A percentile compares a stretch with the other conserved stretches of the same genome.
These are phyloP conservation scores for Crithidia fasciculata DNA, from an alignment of 208 protist genomes.

Conservation along the genomic window DNA sequence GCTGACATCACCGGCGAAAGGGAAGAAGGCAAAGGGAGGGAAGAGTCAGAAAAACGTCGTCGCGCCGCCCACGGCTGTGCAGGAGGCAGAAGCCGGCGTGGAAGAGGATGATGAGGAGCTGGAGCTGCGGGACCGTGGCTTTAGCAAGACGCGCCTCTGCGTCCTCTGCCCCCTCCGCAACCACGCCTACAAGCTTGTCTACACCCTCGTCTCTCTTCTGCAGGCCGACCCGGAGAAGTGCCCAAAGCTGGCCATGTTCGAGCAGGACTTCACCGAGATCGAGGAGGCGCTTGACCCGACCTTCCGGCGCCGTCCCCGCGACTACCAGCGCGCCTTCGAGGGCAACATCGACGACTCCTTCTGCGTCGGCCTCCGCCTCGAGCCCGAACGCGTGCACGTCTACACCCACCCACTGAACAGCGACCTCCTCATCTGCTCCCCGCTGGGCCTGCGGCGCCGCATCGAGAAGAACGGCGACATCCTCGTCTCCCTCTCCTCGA, in stretches of 20 bases:
- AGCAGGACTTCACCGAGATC: slow-evolving; percentile 89
- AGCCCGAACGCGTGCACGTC: slow-evolving; percentile 77
- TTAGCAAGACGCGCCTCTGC: slow-evolving; percentile 92
- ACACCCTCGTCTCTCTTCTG: slow-evolving; percentile 80
- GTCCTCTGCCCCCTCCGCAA: slow-evolving; percentile 95
- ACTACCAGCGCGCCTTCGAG: slow-evolving; percentile 93
- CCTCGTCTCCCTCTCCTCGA: slow-evolving; percentile 87
- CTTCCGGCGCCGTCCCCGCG: slow-evolving; percentile 80
- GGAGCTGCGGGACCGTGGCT: slow-evolving; percentile 94
- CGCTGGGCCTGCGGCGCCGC: slow-evolving; percentile 89
- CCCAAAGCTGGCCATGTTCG: slow-evolving; percentile 78
- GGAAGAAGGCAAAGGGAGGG: slow-evolving; percentile 6
- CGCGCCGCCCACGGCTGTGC: not conserved
- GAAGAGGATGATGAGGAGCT: slow-evolving; percentile 46
- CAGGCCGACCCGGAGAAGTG: slow-evolving; percentile 67
- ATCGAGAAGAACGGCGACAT: slow-evolving; percentile 81
- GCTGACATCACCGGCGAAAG: slow-evolving; percentile 8
- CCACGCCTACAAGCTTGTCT: slow-evolving; percentile 87
- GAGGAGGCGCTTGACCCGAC: slow-evolving; percentile 87
- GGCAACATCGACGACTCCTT: slow-evolving; percentile 98
- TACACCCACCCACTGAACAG: slow-evolving; percentile 92
- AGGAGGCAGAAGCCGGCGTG: not conserved
- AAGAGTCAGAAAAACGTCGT: slow-evolving; percentile 12
- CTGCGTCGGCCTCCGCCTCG: slow-evolving; percentile 89
- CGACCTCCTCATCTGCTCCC: slow-evolving; percentile 96